These are phyloP conservation scores for Withania somnifera DNA, from an alignment of 305 asterid genomes.

Conservation along the genomic window DNA sequence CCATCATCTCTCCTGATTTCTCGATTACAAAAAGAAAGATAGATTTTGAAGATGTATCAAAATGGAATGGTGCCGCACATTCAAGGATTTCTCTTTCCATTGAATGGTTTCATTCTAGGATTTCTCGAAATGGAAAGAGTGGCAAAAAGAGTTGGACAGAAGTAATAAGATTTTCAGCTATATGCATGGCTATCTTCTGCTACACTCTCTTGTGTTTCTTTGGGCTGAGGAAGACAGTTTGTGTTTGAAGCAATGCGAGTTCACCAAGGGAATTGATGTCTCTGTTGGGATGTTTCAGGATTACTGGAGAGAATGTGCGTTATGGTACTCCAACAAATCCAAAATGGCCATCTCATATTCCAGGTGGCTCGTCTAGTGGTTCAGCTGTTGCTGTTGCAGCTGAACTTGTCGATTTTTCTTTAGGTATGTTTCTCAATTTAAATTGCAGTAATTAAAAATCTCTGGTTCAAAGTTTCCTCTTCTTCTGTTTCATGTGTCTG, in stretches of 20 bases:
- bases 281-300: conserved; percentile 38
- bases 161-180: background rate
- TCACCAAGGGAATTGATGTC: background rate
- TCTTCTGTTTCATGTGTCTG: background rate
- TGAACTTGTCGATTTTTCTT: conserved; percentile 68
- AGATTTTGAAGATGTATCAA: background rate
- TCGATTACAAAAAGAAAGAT: background rate
- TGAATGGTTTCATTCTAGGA: background rate
- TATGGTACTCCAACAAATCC: conserved; percentile 86
- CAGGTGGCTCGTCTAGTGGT: conserved; percentile 94
- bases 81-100: too few relatives aligned
- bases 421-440: conserved; percentile 39
- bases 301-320: conserved; percentile 63
- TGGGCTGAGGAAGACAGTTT: background rate
- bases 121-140: background rate
- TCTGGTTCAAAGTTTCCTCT: background rate
- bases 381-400: conserved; percentile 94
- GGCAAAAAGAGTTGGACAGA: background rate
- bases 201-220: background rate
- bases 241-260: background rate
- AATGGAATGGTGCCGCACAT: background rate
- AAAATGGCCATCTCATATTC: conserved; percentile 51
- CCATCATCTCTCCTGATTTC: background rate
- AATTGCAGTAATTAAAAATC: background rate
- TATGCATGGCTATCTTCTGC: background rate